A percentile compares a stretch with the other conserved stretches of the same genome.
Evolutionary conservation across 2,329 filamentous ascomycete genomes (phyloP).

Genomic region (Colletotrichum kahawae): DNA sequence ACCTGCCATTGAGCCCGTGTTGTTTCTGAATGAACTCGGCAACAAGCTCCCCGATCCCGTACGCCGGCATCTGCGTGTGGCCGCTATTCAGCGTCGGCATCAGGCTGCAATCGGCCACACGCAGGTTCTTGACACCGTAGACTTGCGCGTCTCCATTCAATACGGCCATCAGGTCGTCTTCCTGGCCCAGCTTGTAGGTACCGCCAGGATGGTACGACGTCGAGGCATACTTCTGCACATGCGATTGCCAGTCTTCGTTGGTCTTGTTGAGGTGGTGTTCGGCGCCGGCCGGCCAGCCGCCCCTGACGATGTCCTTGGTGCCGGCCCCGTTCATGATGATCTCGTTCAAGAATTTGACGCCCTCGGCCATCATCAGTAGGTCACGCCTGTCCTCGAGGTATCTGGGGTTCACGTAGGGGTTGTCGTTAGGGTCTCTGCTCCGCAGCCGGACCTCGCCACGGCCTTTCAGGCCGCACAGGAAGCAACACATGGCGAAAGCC

Average conservation of each 20-base stretch:
- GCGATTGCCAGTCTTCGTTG: conserved; percentile 43
- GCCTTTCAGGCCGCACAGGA: background rate
- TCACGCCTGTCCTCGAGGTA: background rate
- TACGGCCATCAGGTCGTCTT: background rate
- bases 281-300: conserved; percentile 17
- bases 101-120: background rate
- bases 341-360: background rate
- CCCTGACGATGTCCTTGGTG: background rate
- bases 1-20: background rate
- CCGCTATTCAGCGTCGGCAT: background rate
- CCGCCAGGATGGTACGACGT: background rate
- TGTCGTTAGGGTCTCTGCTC: background rate
- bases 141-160: background rate
- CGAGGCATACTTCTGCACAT: background rate
- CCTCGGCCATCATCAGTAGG: background rate
- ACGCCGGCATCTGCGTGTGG: background rate
- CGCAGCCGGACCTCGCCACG: background rate
- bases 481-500: background rate
- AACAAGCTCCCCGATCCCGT: background rate
- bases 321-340: background rate
- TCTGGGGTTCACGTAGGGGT: background rate
- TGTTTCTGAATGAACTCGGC: background rate
- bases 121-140: background rate
- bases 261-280: conserved; percentile 47
- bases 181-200: background rate